phyloP scores from a whole-genome alignment of 768 basidiomycete species.

The Suillus sp. region DNA sequence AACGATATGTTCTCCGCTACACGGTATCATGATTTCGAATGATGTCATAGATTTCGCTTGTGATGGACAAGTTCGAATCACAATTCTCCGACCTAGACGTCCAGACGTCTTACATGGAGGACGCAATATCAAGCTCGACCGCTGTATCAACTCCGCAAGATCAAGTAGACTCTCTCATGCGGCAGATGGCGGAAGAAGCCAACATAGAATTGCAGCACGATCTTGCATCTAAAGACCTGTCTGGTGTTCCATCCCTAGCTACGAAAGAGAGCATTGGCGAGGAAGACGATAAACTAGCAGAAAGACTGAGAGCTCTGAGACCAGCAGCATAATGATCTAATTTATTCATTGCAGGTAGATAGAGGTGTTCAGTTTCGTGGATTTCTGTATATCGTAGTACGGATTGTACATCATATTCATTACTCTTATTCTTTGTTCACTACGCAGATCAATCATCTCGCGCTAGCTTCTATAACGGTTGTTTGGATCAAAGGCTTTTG shows the following conservation, averaged over 20 bases:
- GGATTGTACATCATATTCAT: conserved; percentile 5
- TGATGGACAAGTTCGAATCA: conserved; percentile 99
- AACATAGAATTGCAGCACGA: conserved; percentile 95
- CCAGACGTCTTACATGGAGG: conserved; percentile 98
- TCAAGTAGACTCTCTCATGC: conserved; percentile 90
- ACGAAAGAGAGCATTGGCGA: conserved; percentile 59
- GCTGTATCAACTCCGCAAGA: conserved; percentile 95
- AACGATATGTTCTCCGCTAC: not conserved
- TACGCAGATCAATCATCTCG: not conserved
- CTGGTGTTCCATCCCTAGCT: conserved; percentile 58
- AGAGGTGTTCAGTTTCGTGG: not conserved
- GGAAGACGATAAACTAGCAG: conserved; percentile 81
- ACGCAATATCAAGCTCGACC: conserved; percentile 91
- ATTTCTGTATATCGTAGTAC: not conserved
- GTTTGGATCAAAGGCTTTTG: conserved; percentile 10
- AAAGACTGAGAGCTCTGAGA: conserved; percentile 84
- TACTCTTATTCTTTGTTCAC: not conserved
- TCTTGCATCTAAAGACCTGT: conserved; percentile 64
- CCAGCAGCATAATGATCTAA: conserved; percentile 57
- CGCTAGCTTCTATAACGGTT: not conserved
- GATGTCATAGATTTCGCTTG: conserved; percentile 78
- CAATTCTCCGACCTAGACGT: conserved; percentile 98
- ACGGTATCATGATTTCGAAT: not conserved
- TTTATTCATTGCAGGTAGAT: not conserved
- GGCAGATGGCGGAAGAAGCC: conserved; percentile 95